Base-by-base conservation (phyloP, 768 basidiomycete genomes). In the Termitomyces sp. region DNA sequence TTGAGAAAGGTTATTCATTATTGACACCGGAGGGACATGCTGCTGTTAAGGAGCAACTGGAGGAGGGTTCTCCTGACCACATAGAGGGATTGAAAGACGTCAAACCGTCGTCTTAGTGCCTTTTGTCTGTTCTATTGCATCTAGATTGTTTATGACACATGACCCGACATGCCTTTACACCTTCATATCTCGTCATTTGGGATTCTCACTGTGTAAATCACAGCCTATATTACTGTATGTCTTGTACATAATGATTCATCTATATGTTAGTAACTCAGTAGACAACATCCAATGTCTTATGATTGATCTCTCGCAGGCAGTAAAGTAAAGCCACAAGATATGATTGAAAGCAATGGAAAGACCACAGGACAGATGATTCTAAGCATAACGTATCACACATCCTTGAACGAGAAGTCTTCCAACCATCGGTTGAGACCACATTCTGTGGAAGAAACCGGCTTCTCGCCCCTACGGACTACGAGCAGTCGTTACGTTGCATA, bases 11-110 rank as follows among this genome's bases (percentile, higher is more conserved):
- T 13, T 78, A 81, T 57, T 84, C 93, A 1, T 68, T 61, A 18
- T 78, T 98, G 20, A 92, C 91, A 0, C 77, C 73, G 0, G 88
- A 80, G 45, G 95, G 95, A 6, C 70, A 74, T 57, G 76, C 80
- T 64, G 91, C 89, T 2, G 73, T 97, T 15, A 82, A 91, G 69
- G 87, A 89, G 60, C 92, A 95, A 67, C 66, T 90, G 8, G 71
- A 72, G 44, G 80, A 81, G 62, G 65, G 71, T 16, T 68, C 70
- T 18, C 48, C 61, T 0, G 71, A 65, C 55, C 71, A 69, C 45
- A 65, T 72, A 65, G 72, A 75, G 58, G 69, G 70, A 24, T 54
- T 55, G 15, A 57, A 58, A 13, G 49, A 18, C 27, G 51, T 51
- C 13, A 42, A 27, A 39, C 41, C 50, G 16, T 55, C 22, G 18